Conservation (phyloP, 352 stramenopile species). For the Globisporangium camurandrum region DNA sequence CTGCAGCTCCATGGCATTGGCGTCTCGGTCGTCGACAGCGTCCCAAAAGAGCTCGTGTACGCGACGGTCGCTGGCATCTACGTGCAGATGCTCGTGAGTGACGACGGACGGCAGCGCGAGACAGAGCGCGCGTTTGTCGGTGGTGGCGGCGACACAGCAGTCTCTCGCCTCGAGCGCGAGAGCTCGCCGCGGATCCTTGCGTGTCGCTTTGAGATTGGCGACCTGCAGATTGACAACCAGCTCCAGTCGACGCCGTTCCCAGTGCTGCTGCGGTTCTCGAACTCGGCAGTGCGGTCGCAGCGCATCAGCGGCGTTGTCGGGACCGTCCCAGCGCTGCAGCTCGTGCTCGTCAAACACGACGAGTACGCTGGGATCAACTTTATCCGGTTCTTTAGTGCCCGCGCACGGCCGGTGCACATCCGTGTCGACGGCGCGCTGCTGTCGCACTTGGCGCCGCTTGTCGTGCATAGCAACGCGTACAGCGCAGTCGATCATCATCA, state of each 20-base stretch:
- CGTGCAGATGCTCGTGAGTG: conserved; percentile 50
- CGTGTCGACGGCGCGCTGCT: conserved; percentile 77
- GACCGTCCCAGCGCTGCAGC: conserved; percentile 60
- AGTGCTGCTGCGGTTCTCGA: conserved; percentile 78
- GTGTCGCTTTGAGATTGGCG: conserved; percentile 57
- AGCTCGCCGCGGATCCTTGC: conserved; percentile 47
- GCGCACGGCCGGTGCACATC: conserved; percentile 64
- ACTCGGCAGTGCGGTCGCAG: conserved; percentile 36
- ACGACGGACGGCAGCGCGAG: conserved; percentile 29
- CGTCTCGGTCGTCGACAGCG: conserved; percentile 66
- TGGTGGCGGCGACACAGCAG: conserved; percentile 7
- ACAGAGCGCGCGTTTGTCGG: not conserved
- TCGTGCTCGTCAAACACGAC: conserved; percentile 79
- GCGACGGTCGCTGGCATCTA: conserved; percentile 55
- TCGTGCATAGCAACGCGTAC: conserved; percentile 49
- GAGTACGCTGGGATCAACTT: conserved; percentile 85
- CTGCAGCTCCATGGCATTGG: conserved; percentile 66
- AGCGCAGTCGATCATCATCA: conserved; percentile 9
- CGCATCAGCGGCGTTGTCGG: conserved; percentile 43
- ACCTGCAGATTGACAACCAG: conserved; percentile 87
- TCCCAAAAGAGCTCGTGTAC: conserved; percentile 77
- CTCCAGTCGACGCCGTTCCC: conserved; percentile 75
- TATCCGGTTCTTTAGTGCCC: conserved; percentile 74
- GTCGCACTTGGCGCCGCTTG: conserved; percentile 62
- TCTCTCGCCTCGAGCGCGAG: conserved; percentile 54